Base-by-base conservation (phyloP, 2,329 filamentous ascomycete genomes). In the Hypoxylon sp. region DNA sequence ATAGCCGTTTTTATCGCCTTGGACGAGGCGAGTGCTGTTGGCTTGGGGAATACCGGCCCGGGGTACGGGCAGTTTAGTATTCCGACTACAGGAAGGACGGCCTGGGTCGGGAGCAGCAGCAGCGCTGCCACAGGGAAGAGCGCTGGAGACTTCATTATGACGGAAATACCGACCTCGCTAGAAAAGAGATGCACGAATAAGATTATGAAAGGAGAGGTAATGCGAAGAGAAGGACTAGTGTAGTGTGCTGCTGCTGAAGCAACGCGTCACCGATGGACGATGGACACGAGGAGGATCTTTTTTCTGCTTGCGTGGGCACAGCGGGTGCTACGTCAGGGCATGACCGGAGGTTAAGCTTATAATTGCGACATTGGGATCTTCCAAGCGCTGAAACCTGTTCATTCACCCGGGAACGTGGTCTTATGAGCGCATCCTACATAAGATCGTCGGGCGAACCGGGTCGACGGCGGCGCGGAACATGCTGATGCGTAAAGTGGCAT, bases 51-150 rank as follows among this genome's bases (percentile, higher is more conserved):
- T 6, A 73, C 77, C 1, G 78, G 73, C 0, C 79, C 79, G 11
- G 75, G 75, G 11, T 77, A 80, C 0, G 79, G 79, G 47, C 78
- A 81, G 59, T 79, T 78, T 2, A 78, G 77, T 26, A 78, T 67
- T 47, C 67, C 62, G 33, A 39, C 24, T 10, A 59, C 54, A 37
- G 68, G 63, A 50, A 59, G 11, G 61, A 68, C 2, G 39, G 60
- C 33, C 31, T 65, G 57, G 8, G 48, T 22, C 47, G 59, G 51
- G 57, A 69, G 9, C 48, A 67, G 44, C 51, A 39, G 11, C 51
- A 39, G 11, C 17, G 58, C 26, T 5, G 53, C 31, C 24, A 62
- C 61, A 10, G 59, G 33, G 47, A 63, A 59, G 13, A 50, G 37
- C 13, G 42, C 54, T 42, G n/a, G 14, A 3, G 29, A 33, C 33